A percentile compares a stretch with the other conserved stretches of the same genome.
Conservation (phyloP, 176 grass and related monocot genomes). For the Phoenix dactylifera region DNA sequence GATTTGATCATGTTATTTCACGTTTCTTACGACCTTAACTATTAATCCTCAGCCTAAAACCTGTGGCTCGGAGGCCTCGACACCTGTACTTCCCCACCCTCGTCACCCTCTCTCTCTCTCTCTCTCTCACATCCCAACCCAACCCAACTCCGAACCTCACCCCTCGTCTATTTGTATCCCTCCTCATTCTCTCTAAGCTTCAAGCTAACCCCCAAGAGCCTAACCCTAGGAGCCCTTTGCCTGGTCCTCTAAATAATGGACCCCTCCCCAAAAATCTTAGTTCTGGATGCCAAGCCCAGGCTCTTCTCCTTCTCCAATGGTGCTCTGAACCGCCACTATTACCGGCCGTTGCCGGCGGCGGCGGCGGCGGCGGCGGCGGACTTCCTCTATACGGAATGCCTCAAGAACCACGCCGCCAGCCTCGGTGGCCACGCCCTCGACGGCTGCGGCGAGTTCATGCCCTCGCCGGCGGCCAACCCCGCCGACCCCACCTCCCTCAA, state of each 20-base stretch:
- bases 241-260: too few relatives aligned
- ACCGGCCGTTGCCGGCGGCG: conserved; percentile 11
- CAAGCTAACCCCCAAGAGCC: not conserved
- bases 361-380: conserved; percentile 5
- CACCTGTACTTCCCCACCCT: too few relatives aligned
- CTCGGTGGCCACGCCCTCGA: conserved; percentile 80
- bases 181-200: not conserved
- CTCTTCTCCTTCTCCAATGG: conserved; percentile 64
- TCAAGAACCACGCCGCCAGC: conserved; percentile 92
- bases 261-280: conserved; percentile 16
- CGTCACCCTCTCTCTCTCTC: too few relatives aligned
- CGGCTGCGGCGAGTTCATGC: conserved; percentile 95
- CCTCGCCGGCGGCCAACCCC: conserved; percentile 27
- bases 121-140: too few relatives aligned
- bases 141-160: too few relatives aligned
- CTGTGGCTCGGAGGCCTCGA: too few relatives aligned
- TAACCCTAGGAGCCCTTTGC: not conserved
- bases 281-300: conserved; percentile 22
- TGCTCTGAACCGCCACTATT: conserved; percentile 39
- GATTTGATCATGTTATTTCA: too few relatives aligned
- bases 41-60: too few relatives aligned
- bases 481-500: conserved; percentile 52
- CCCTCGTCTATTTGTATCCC: too few relatives aligned
- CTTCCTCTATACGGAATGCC: conserved; percentile 68
- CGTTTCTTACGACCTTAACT: too few relatives aligned